Evolutionary conservation across 208 protist species (phyloP), one percentile per base, ranked within the genome.

Genomic region (Balamuthia mandrillaris): DNA sequence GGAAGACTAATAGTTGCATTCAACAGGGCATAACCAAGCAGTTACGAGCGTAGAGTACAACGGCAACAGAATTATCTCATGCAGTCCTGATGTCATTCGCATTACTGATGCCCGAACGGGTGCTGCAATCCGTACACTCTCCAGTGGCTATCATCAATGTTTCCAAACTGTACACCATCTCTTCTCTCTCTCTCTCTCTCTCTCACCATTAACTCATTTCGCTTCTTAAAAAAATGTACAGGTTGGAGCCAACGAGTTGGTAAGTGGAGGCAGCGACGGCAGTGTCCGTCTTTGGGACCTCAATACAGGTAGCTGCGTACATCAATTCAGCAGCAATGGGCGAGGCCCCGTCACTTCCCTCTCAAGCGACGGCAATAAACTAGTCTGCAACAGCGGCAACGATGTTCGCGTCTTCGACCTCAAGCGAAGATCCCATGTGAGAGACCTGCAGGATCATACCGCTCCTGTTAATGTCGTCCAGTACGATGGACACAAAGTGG

Each of bases 381-480:
- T 82, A 5, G 29, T 82, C 9, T 33, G 54, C 49, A 45, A 33
- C 3, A 51, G 10, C 24, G 39, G 2, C 6, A 82, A 82, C 52
- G 39, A 82, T 12, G 41, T 82, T 27, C 49, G 37, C 24, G 75
- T 82, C 24, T 82, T 39, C 35, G 75, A 82, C 68, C 68, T 42
- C 37, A 78, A 78, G 68, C 49, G 49, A 56, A 56, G 49, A n/a
- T 24, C 18, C 18, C 49, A 56, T 56, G 18, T 56, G 18, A 18
- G 49, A 10, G 6, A 27, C n/a, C 75, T 82, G 29, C 18, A 45
- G 3, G 75, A 82, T 39, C 75, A 82, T 37, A 82, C 75, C 29
- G 75, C 54, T 10, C 41, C 35, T 27, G 75, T 82, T 14, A 61
- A 82, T 39, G 56, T 33, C 37, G 60, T 47, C 56, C 75, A 82